Conservation (phyloP, 805 yeast genomes). For the Ogataea trehalophila region DNA sequence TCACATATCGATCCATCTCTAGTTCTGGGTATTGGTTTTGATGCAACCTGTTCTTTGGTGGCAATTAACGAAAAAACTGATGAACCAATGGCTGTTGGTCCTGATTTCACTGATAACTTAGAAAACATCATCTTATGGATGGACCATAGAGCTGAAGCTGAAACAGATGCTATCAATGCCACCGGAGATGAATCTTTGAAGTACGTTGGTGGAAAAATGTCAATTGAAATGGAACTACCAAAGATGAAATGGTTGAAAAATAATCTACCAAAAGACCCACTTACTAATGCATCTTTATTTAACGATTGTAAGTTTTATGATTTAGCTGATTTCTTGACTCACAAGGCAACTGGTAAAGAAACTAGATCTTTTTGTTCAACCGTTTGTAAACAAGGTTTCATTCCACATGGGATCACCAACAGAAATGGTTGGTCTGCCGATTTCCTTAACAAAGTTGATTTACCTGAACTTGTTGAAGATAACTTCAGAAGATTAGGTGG, state of each 20-base stretch:
- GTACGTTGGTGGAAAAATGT: constrained; percentile 96
- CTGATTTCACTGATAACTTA: constrained; percentile 65
- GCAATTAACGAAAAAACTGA: constrained; percentile 63
- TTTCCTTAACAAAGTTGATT: constrained; percentile 61
- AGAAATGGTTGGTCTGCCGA: constrained; percentile 91
- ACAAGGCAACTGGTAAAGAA: constrained; percentile 82
- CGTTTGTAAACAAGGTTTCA: constrained; percentile 93
- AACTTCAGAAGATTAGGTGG: constrained; percentile 83
- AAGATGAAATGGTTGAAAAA: constrained; percentile 95
- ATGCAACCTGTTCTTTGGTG: constrained; percentile 94
- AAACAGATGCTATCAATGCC: constrained; percentile 75
- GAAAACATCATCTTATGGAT: constrained; percentile 94
- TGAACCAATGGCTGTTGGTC: constrained; percentile 84
- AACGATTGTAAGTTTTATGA: constrained; percentile 76
- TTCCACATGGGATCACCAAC: constrained; percentile 88
- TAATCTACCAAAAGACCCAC: constrained; percentile 55
- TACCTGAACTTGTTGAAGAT: constrained; percentile 74
- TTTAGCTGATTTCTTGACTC: constrained; percentile 86
- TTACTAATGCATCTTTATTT: constrained; percentile 37
- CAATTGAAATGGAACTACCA: constrained; percentile 97
- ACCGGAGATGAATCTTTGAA: constrained; percentile 75
- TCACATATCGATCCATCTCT: constrained; percentile 63
- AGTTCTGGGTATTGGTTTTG: constrained; percentile 89
- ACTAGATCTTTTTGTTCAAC: constrained; percentile 86
- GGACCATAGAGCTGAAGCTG: constrained; percentile 92